These are phyloP conservation scores for Nakazawaea peltata DNA, from an alignment of 805 yeast genomes.

Conservation along the genomic window DNA sequence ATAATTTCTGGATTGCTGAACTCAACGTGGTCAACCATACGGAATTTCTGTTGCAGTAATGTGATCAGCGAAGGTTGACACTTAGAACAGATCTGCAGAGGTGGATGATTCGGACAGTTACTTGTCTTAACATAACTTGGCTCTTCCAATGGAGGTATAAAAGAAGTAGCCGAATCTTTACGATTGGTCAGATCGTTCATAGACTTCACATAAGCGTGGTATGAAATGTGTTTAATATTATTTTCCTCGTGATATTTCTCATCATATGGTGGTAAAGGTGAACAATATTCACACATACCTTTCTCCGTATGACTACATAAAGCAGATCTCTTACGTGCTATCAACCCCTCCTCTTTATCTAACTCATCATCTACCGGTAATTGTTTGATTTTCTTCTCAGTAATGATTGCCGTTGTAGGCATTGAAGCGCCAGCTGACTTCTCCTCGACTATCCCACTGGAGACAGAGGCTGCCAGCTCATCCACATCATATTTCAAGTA, in stretches of 20 bases:
- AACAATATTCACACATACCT: conserved; percentile 98
- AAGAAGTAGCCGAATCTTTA: conserved; percentile 49
- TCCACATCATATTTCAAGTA: conserved; percentile 29
- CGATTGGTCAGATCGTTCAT: conserved; percentile 62
- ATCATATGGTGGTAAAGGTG: conserved; percentile 96
- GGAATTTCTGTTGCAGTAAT: conserved; percentile 76
- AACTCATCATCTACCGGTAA: conserved; percentile 58
- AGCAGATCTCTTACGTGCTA: conserved; percentile 49
- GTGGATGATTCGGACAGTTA: conserved; percentile 79
- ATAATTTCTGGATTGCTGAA: conserved; percentile 67
- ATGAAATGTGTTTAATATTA: conserved; percentile 81
- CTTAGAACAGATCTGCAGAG: conserved; percentile 87
- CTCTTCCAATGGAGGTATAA: conserved; percentile 72
- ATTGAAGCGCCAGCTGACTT: too few species aligned
- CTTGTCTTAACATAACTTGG: conserved; percentile 59
- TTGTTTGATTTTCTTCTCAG: too few species aligned
- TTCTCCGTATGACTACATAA: conserved; percentile 83
- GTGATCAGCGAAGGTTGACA: conserved; percentile 97
- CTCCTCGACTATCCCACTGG: too few species aligned
- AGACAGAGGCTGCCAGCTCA: too few species aligned
- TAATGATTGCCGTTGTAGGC: too few species aligned
- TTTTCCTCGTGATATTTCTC: conserved; percentile 62
- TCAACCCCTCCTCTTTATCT: conserved; percentile 64
- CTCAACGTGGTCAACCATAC: conserved; percentile 98
- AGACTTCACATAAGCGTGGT: conserved; percentile 74